Percentiles rank a stretch among this genome's conserved stretches.
Conservation (phyloP, 331 rosid genomes). For the Rhamnella rubrinervis region DNA sequence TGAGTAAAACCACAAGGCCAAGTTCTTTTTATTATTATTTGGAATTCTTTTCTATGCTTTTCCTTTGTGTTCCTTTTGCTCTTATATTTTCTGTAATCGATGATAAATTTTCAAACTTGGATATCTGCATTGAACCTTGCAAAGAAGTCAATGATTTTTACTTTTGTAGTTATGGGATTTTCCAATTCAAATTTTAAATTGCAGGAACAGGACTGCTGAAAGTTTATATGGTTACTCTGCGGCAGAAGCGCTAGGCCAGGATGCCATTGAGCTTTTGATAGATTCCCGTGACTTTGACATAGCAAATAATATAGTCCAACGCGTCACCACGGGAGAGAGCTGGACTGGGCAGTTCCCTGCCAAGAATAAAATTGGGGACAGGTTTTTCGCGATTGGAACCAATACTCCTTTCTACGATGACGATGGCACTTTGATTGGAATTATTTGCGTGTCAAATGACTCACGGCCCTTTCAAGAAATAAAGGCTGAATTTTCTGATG, state of each 20-base stretch:
- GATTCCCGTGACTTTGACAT: conserved; percentile 55
- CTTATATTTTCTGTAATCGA: not conserved
- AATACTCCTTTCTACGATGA: conserved; percentile 84
- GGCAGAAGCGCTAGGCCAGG: conserved; percentile 78
- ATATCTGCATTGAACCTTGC: not conserved
- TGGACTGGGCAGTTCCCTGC: conserved; percentile 93
- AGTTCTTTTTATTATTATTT: not conserved
- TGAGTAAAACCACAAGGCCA: too few species aligned
- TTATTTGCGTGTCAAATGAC: conserved; percentile 76
- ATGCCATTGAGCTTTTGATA: conserved; percentile 56
- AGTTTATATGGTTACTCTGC: conserved; percentile 74
- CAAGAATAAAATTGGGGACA: conserved; percentile 73
- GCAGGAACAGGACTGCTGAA: conserved; percentile 96
- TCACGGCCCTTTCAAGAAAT: conserved; percentile 62
- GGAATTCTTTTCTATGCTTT: not conserved
- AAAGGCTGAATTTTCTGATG: conserved; percentile 38
- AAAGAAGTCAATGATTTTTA: too few species aligned
- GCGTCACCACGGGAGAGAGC: conserved; percentile 66
- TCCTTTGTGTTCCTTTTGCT: not conserved
- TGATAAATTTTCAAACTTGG: conserved; percentile 8
- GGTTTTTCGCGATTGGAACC: conserved; percentile 50
- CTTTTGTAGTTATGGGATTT: not conserved
- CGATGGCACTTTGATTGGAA: conserved; percentile 67
- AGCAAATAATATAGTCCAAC: conserved; percentile 52
- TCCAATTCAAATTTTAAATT: conserved; percentile 14